These are phyloP conservation scores for Ocimum tenuiflorum DNA, from an alignment of 257 asterid species.

Conservation along the genomic window DNA sequence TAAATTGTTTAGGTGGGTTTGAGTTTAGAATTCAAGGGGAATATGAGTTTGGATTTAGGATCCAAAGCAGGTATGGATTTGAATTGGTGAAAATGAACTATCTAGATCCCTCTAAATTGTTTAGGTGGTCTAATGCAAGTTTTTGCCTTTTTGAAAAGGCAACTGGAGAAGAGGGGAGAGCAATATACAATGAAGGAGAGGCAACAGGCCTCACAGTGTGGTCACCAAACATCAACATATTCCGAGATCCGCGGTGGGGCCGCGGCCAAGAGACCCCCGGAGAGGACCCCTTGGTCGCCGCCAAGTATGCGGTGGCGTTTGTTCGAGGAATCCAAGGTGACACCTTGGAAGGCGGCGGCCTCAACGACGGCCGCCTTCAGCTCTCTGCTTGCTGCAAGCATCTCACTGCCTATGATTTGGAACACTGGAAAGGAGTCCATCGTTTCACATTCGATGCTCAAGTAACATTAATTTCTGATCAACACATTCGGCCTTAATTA, in stretches of 20 bases:
- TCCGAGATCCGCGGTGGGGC: conserved; percentile 81
- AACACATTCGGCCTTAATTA: neutral
- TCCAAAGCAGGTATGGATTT: too few relatives aligned
- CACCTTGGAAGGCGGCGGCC: conserved; percentile 44
- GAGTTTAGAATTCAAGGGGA: too few relatives aligned
- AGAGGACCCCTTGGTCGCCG: conserved; percentile 53
- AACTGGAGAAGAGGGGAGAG: conserved; percentile 67
- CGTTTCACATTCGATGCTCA: conserved; percentile 55
- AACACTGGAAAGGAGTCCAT: conserved; percentile 47
- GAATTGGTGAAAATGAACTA: too few relatives aligned
- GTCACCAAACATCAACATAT: conserved; percentile 75
- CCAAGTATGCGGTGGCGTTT: conserved; percentile 48
- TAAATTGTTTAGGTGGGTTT: too few relatives aligned
- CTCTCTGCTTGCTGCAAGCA: conserved; percentile 79
- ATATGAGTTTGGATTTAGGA: too few relatives aligned
- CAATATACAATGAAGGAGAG: conserved; percentile 67
- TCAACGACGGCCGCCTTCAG: conserved; percentile 38
- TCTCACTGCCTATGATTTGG: conserved; percentile 67
- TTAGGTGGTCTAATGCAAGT: too few relatives aligned
- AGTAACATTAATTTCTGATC: conserved; percentile 18
- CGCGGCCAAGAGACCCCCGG: conserved; percentile 84
- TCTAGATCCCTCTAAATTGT: too few relatives aligned
- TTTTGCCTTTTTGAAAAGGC: conserved; percentile 34
- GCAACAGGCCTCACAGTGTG: conserved; percentile 74
- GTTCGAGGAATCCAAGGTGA: conserved; percentile 83